Evolutionary conservation across 352 stramenopile species (phyloP).

Genomic region (Phytophthora chlamydospora): DNA sequence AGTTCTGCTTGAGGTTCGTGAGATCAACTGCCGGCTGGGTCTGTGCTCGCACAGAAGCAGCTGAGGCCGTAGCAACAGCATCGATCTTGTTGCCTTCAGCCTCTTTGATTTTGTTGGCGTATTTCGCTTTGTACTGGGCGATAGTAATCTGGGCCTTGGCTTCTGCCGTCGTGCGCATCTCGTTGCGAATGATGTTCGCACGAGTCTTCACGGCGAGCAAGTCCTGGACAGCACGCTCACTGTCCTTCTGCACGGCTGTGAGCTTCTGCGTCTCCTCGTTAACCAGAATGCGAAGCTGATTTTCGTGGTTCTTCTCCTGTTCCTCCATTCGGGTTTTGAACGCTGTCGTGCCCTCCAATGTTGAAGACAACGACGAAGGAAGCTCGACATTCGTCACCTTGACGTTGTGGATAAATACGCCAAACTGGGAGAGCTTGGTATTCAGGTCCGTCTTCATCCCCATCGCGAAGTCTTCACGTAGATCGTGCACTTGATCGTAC

Average conservation of each 20-base stretch:
- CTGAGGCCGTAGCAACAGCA: constrained; percentile 48
- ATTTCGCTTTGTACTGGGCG: constrained; percentile 48
- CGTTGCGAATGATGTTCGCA: constrained; percentile 69
- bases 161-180: constrained; percentile 69
- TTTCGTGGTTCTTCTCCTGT: constrained; percentile 88
- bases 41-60: constrained; percentile 55
- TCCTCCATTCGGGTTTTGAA: constrained; percentile 87
- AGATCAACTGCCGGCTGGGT: constrained; percentile 55
- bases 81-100: constrained; percentile 65
- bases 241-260: constrained; percentile 72
- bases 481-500: constrained; percentile 76
- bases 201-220: constrained; percentile 60
- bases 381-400: constrained; percentile 86
- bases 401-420: constrained; percentile 83
- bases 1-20: constrained; percentile 49
- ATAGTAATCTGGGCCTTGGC: constrained; percentile 71
- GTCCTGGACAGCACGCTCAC: constrained; percentile 72
- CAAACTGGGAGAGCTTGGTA: constrained; percentile 59
- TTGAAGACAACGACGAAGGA: constrained; percentile 52
- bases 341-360: constrained; percentile 74
- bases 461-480: constrained; percentile 73
- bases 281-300: constrained; percentile 70
- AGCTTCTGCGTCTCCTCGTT: constrained; percentile 81
- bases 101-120: constrained; percentile 68
- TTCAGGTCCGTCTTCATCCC: constrained; percentile 83